Percentiles rank a stretch among this genome's conserved stretches.
These are phyloP conservation scores for Auricularia heimuer DNA, from an alignment of 768 basidiomycete species.

Conservation along the genomic window DNA sequence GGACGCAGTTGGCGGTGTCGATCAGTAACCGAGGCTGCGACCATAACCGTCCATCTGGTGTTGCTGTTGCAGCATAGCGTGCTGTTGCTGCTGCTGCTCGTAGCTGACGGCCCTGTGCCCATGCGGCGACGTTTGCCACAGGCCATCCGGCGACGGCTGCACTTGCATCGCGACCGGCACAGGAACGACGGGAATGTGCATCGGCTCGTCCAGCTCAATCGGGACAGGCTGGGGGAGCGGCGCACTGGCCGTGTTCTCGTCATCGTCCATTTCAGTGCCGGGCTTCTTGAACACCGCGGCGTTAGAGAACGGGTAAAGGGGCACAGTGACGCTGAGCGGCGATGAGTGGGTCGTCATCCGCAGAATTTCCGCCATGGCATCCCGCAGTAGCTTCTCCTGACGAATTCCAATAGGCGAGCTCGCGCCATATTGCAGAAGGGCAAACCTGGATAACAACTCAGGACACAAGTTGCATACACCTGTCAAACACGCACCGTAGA, in stretches of 20 bases:
- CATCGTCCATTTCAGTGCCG: background rate
- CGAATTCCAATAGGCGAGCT: conserved; percentile 77
- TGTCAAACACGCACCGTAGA: conserved; percentile 41
- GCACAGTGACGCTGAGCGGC: conserved; percentile 70
- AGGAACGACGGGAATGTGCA: background rate
- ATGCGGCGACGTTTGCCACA: background rate
- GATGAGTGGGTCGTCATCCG: conserved; percentile 72
- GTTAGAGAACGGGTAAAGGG: conserved; percentile 16
- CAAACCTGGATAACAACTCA: conserved; percentile 42
- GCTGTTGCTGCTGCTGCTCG: background rate
- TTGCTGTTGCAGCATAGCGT: background rate
- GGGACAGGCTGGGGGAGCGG: background rate
- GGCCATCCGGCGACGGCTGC: background rate
- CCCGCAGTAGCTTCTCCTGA: conserved; percentile 73
- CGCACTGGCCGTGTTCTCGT: background rate
- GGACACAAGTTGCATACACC: background rate
- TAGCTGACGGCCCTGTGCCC: background rate
- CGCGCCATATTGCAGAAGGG: conserved; percentile 73
- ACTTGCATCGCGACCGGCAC: background rate
- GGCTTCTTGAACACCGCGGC: background rate
- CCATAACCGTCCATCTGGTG: background rate
- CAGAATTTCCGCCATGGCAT: conserved; percentile 77
- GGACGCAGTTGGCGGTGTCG: too few relatives aligned
- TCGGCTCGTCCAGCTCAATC: background rate
- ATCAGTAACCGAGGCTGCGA: background rate